A percentile compares a stretch with the other conserved stretches of the same genome.
phyloP scores from a whole-genome alignment of 495 filamentous ascomycete genomes.

The Recurvomyces mirabilis region DNA sequence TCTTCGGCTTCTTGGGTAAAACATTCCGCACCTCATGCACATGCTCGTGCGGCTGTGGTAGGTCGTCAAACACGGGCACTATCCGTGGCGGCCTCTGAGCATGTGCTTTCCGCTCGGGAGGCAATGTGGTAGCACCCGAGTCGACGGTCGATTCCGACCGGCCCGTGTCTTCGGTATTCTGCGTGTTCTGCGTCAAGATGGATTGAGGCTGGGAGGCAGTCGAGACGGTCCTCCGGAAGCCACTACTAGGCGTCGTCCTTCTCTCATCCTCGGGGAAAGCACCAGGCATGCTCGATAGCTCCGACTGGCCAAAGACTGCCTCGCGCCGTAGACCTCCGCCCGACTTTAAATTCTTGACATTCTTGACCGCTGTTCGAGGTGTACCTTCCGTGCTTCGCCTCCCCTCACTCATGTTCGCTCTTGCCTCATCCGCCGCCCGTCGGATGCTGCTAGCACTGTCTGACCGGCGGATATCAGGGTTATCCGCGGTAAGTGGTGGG shows the following conservation, averaged over 20 bases:
- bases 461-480: constrained; percentile 39
- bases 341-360: constrained; percentile 19
- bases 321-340: constrained; percentile 25
- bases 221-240: constrained; percentile 14
- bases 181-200: constrained; percentile 13
- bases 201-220: constrained; percentile 14
- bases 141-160: constrained; percentile 34
- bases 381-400: constrained; percentile 30
- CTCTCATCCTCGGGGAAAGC: constrained; percentile 16
- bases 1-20: not conserved
- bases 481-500: constrained; percentile 48
- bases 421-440: constrained; percentile 27
- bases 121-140: constrained; percentile 57
- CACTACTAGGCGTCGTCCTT: constrained; percentile 18
- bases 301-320: constrained; percentile 12
- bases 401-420: constrained; percentile 33
- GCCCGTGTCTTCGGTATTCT: constrained; percentile 28
- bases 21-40: constrained; percentile 22
- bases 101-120: constrained; percentile 44
- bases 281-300: constrained; percentile 19
- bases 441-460: constrained; percentile 35
- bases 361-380: constrained; percentile 7
- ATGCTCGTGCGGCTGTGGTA: constrained; percentile 45
- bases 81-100: constrained; percentile 26
- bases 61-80: constrained; percentile 35